Evolutionary conservation across 768 basidiomycete genomes (phyloP).

Genomic region (Lactarius evosmus): DNA sequence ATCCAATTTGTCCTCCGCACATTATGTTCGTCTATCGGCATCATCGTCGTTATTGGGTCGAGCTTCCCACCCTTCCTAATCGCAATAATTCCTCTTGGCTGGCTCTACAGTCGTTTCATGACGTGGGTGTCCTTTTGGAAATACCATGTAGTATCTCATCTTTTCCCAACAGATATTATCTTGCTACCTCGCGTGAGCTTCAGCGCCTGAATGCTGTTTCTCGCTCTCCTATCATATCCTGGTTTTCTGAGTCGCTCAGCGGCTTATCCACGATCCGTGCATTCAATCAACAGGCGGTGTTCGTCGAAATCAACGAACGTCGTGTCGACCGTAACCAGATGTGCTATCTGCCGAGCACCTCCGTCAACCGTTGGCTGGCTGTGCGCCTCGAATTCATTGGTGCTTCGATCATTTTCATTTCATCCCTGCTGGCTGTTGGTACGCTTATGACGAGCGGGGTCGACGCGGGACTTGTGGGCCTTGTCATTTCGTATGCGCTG

Average conservation of each 20-base stretch:
- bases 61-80: slow-evolving; percentile 84
- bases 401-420: slow-evolving; percentile 70
- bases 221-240: slow-evolving; percentile 87
- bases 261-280: slow-evolving; percentile 84
- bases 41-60: slow-evolving; percentile 67
- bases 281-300: slow-evolving; percentile 66
- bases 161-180: slow-evolving; percentile 64
- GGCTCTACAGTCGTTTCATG: slow-evolving; percentile 81
- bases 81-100: slow-evolving; percentile 68
- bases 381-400: slow-evolving; percentile 84
- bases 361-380: slow-evolving; percentile 81
- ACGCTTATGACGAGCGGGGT: slow-evolving; percentile 75
- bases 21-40: slow-evolving; percentile 52
- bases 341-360: slow-evolving; percentile 56
- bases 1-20: slow-evolving; percentile 72
- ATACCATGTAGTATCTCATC: background rate
- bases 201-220: slow-evolving; percentile 88
- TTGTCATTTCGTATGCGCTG: slow-evolving; percentile 81
- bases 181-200: slow-evolving; percentile 81
- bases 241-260: slow-evolving; percentile 74
- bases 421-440: slow-evolving; percentile 61
- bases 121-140: slow-evolving; percentile 44
- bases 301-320: slow-evolving; percentile 63
- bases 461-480: slow-evolving; percentile 83
- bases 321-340: slow-evolving; percentile 86